These are phyloP conservation scores for Luzula sylvatica DNA, from an alignment of 176 grass and related monocot species.

Conservation along the genomic window DNA sequence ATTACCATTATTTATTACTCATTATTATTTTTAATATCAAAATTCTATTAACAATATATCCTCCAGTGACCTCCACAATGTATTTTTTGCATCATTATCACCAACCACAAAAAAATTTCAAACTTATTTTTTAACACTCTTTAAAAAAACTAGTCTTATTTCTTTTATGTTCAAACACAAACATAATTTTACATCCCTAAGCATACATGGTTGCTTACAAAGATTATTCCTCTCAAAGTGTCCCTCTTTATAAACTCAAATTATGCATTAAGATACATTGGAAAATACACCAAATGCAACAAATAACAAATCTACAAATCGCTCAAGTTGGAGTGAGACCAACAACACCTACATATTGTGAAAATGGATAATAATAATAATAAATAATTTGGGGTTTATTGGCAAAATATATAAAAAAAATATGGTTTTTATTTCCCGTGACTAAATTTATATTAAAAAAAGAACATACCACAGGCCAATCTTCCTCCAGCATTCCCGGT, in stretches of 20 bases:
- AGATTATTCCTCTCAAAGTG: slow-evolving; percentile 4
- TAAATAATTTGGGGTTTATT: slow-evolving; percentile 1
- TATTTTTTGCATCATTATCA: no score
- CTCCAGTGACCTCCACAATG: no score
- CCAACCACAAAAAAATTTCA: no score
- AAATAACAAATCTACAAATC: background rate
- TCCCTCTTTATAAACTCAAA: slow-evolving; percentile 2
- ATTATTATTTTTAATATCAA: no score
- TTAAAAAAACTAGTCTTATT: background rate
- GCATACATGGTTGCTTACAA: slow-evolving; percentile 5
- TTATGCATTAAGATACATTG: background rate
- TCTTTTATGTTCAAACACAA: background rate
- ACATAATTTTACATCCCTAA: slow-evolving; percentile 2
- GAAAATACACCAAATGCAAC: background rate
- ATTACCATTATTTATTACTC: no score
- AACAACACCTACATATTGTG: slow-evolving; percentile 66
- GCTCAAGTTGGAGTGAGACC: slow-evolving; percentile 60
- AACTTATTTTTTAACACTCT: no score
- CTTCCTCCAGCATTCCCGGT: slow-evolving; percentile 98
- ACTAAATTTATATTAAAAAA: no score
- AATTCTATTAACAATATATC: no score
- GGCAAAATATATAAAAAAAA: slow-evolving; percentile 6
- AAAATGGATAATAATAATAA: background rate
- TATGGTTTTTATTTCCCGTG: no score
- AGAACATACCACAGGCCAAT: slow-evolving; percentile 82